Evolutionary conservation across 176 grass and related monocot genomes (phyloP).

Genomic region (Lolium multiflorum): DNA sequence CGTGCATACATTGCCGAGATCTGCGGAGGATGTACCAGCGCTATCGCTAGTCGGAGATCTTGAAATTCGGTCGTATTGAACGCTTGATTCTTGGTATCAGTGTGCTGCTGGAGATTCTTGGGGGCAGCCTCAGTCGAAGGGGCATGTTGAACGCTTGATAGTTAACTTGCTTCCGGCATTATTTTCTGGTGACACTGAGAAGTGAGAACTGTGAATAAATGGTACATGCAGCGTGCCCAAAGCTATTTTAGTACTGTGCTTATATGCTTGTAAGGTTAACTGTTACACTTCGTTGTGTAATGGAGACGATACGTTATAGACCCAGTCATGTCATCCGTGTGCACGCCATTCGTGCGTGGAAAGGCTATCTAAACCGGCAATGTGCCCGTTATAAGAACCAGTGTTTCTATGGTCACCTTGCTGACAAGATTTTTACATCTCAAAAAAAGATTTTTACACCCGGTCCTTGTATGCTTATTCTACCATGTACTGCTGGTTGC

Average conservation of each 20-base stretch:
- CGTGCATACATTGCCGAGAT: constrained; percentile 77
- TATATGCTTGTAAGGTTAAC: background rate
- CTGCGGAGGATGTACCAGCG: constrained; percentile 64
- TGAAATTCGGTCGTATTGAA: background rate
- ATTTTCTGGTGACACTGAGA: background rate
- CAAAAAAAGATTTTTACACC: background rate
- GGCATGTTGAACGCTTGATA: background rate
- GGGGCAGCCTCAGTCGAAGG: background rate
- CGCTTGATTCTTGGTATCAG: background rate
- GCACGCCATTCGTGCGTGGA: background rate
- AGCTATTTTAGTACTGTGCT: background rate
- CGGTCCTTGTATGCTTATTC: background rate
- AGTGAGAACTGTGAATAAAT: background rate
- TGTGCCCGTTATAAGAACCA: background rate
- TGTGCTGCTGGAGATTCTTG: background rate
- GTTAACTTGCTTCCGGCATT: background rate
- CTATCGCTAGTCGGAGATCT: constrained; percentile 42
- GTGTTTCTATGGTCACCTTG: background rate
- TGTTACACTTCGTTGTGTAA: background rate
- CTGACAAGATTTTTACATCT: background rate
- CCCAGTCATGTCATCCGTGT: background rate
- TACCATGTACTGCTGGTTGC: background rate
- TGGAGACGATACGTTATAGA: background rate
- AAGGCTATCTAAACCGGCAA: background rate
- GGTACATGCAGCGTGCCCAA: background rate